Conservation (phyloP, 2,329 filamentous ascomycete genomes). For the Fusarium foetens region DNA sequence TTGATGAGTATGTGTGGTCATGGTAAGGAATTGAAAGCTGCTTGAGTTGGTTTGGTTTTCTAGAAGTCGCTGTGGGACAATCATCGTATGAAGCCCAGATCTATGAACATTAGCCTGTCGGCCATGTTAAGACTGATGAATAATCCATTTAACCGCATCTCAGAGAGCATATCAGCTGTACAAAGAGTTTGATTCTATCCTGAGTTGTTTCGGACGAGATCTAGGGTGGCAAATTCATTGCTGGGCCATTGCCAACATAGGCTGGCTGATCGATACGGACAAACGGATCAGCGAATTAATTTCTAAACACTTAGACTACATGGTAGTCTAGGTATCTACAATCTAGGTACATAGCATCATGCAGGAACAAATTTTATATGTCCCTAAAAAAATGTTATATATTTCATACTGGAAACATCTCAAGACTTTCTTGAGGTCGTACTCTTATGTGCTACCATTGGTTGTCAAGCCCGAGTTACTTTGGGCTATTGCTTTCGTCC, state of each 20-base stretch:
- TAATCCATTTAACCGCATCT: not conserved
- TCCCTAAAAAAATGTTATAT: not conserved
- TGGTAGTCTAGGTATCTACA: not conserved
- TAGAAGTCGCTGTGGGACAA: constrained; percentile 17
- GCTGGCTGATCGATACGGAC: not conserved
- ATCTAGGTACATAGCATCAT: not conserved
- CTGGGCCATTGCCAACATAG: not conserved
- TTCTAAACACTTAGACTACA: not conserved
- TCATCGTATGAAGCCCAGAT: not conserved
- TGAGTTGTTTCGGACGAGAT: not conserved
- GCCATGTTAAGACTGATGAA: not conserved
- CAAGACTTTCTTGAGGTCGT: not conserved
- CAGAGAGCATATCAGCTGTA: not conserved
- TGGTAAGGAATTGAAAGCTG: not conserved
- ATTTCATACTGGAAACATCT: not conserved
- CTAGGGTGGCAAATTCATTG: not conserved
- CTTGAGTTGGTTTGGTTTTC: not conserved
- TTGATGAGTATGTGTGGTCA: constrained; percentile 2
- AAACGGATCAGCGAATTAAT: not conserved
- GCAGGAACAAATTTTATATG: not conserved
- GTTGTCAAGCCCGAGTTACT: constrained; percentile 21
- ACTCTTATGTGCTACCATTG: not conserved
- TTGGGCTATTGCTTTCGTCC: constrained; percentile 17
- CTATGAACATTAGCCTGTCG: not conserved
- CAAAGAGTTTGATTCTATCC: not conserved